Evolutionary conservation across 2,329 filamentous ascomycete species (phyloP).

Genomic region (Phialemonium atrogriseum): DNA sequence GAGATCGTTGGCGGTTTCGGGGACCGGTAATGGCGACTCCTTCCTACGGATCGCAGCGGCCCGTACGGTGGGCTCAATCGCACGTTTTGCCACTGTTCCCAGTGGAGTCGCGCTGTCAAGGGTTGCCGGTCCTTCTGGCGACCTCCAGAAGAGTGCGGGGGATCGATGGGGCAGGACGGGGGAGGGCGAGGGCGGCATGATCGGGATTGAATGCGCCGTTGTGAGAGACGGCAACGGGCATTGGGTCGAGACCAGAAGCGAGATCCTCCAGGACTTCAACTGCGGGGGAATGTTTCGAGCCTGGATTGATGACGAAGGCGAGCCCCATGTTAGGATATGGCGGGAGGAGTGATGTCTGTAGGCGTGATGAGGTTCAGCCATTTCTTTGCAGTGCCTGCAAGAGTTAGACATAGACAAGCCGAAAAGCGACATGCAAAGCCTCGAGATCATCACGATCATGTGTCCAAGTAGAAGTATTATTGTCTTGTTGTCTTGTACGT

Average conservation of each 20-base stretch:
- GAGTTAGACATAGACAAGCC: too few species aligned
- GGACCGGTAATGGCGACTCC: conserved; percentile 83
- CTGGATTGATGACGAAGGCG: conserved; percentile 58
- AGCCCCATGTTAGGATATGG: conserved; percentile 50
- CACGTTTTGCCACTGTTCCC: conserved; percentile 48
- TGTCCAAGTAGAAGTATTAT: too few species aligned
- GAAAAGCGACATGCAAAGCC: too few species aligned
- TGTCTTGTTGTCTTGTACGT: too few species aligned
- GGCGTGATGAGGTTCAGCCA: conserved; percentile 7
- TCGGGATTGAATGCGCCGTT: conserved; percentile 61
- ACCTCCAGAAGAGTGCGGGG: conserved; percentile 67
- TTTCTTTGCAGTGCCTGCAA: too few species aligned
- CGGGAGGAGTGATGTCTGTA: too few species aligned
- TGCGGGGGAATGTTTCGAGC: conserved; percentile 84
- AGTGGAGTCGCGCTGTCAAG: conserved; percentile 51
- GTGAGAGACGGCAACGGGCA: conserved; percentile 33
- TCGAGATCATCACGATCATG: too few species aligned
- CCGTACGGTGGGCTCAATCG: conserved; percentile 65
- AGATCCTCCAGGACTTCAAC: conserved; percentile 71
- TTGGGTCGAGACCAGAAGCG: conserved; percentile 31
- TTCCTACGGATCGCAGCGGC: conserved; percentile 68
- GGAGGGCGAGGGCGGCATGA: conserved; percentile 79
- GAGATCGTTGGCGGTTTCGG: conserved; percentile 54
- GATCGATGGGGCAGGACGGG: conserved; percentile 64
- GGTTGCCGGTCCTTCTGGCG: conserved; percentile 62